Evolutionary conservation across 768 basidiomycete genomes (phyloP).

Genomic region (Cystofilobasidium macerans): DNA sequence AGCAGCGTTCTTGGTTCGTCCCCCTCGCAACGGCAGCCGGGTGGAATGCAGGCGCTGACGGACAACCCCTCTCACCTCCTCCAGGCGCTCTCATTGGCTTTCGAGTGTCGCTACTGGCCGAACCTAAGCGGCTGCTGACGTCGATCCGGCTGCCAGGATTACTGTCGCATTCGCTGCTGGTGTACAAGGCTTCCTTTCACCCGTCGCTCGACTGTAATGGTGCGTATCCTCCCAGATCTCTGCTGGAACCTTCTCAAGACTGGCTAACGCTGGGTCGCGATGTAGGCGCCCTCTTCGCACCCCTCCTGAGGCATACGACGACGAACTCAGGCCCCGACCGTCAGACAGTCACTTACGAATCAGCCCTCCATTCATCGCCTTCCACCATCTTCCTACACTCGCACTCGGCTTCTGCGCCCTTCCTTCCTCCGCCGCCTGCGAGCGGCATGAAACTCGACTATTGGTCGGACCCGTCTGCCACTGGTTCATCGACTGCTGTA

Average conservation of each 20-base stretch:
- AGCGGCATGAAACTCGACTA: slow-evolving; percentile 27
- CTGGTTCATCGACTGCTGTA: slow-evolving; percentile 37
- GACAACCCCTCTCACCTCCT: too few relatives aligned
- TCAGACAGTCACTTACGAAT: slow-evolving; percentile 50
- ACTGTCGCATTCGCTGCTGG: slow-evolving; percentile 52
- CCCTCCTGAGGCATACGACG: slow-evolving; percentile 53
- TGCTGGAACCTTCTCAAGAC: too few relatives aligned
- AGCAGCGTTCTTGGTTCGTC: not conserved
- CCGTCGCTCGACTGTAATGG: not conserved
- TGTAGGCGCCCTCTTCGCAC: slow-evolving; percentile 51
- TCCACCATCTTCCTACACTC: slow-evolving; percentile 30
- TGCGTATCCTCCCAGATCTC: not conserved
- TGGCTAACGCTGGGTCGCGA: too few relatives aligned
- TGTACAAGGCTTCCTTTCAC: slow-evolving; percentile 43
- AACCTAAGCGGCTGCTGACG: slow-evolving; percentile 36
- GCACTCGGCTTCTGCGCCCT: slow-evolving; percentile 31
- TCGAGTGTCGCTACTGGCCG: not conserved
- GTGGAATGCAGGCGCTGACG: too few relatives aligned
- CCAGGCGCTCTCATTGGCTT: slow-evolving; percentile 6
- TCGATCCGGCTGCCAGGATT: slow-evolving; percentile 49
- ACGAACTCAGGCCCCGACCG: slow-evolving; percentile 44
- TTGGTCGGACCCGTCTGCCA: slow-evolving; percentile 27
- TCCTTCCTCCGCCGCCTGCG: slow-evolving; percentile 26
- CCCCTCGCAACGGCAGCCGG: not conserved
- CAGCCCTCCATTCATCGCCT: slow-evolving; percentile 48